Base-by-base conservation (phyloP, 192 early-diverging fungal species). In the Kappamyces sp. region DNA sequence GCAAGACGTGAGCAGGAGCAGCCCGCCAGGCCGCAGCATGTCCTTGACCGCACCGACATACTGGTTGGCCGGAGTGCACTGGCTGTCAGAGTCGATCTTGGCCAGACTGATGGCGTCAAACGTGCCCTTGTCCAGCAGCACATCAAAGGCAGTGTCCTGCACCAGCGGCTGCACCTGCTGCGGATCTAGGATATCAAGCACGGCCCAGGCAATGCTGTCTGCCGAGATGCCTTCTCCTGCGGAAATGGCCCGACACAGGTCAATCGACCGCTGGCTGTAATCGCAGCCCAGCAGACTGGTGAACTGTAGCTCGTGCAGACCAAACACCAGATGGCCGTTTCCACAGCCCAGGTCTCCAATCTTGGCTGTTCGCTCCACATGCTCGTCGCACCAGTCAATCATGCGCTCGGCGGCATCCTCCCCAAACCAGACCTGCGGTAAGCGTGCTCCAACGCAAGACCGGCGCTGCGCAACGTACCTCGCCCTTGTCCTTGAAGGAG, bases 281-380 rank as follows among this genome's bases (percentile, higher is more conserved):
- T 97, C 93, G 31, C 91, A 85, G 15, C 93, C 93, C 0, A 74
- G 66, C 31, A 97, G 69, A 48, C 87, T 70, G 9, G 74, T 85
- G 58, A 78, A 94, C 3, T 83, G 87, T 23, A 85, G 71, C 2
- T 75, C 75, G 51, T 58, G 80, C 13, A 97, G 74, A 34, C 82
- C 86, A 34, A 93, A 66, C 5, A 97, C 76, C 37, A 97, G 64
- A 64, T 97, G 90, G 0, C 93, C 93, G 66, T 97, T 97, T 15
- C 93, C 93, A 61, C 90, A 94, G 1, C 93, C 92, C 8, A 96
- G 76, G 66, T 96, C 93, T 2, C 94, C 71, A 37, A 91, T 76
- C 34, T 62, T 58, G 40, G 63, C 75, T n/a, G 33, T 46, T 37
- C 47, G 46, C 35, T 75, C 62, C 3, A 62, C n/a, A 50, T 77